phyloP scores from a whole-genome alignment of 305 asterid genomes.

The Rubia occidens region DNA sequence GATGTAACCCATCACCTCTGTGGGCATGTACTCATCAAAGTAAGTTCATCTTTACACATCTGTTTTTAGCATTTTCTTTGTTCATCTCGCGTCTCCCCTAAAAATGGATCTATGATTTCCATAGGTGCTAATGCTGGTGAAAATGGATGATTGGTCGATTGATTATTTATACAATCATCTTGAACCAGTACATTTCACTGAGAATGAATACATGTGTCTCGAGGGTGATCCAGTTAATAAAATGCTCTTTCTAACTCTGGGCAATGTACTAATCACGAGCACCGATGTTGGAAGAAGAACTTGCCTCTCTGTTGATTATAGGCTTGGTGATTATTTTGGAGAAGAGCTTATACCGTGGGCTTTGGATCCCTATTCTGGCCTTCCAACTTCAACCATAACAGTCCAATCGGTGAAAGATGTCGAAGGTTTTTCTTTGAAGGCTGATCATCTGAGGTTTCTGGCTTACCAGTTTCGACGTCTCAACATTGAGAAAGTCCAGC shows the following conservation, averaged over 20 bases:
- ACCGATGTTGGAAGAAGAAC: constrained; percentile 51
- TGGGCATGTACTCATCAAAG: constrained; percentile 39
- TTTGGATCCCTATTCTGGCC: constrained; percentile 47
- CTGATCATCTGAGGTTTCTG: constrained; percentile 42
- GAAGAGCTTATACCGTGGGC: constrained; percentile 68
- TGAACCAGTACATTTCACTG: constrained; percentile 41
- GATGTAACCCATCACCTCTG: constrained; percentile 58
- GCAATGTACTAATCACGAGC: constrained; percentile 32
- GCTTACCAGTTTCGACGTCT: constrained; percentile 53
- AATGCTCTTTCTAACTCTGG: constrained; percentile 58
- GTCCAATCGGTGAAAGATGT: constrained; percentile 49
- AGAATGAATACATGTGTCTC: constrained; percentile 33
- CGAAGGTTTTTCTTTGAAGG: constrained; percentile 53
- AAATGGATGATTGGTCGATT: constrained; percentile 48
- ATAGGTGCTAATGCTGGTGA: constrained; percentile 48
- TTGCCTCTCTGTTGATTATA: constrained; percentile 37
- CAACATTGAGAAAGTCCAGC: constrained; percentile 45
- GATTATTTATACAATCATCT: constrained; percentile 42
- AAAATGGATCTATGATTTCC: background rate
- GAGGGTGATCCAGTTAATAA: constrained; percentile 59
- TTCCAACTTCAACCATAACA: constrained; percentile 53
- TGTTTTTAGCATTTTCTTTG: no score
- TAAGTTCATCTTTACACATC: constrained; percentile 12
- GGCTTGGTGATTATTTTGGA: constrained; percentile 51
- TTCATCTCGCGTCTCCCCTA: no score